Base-by-base conservation (phyloP, 2,329 filamentous ascomycete species). In the Trichophyton equinum region DNA sequence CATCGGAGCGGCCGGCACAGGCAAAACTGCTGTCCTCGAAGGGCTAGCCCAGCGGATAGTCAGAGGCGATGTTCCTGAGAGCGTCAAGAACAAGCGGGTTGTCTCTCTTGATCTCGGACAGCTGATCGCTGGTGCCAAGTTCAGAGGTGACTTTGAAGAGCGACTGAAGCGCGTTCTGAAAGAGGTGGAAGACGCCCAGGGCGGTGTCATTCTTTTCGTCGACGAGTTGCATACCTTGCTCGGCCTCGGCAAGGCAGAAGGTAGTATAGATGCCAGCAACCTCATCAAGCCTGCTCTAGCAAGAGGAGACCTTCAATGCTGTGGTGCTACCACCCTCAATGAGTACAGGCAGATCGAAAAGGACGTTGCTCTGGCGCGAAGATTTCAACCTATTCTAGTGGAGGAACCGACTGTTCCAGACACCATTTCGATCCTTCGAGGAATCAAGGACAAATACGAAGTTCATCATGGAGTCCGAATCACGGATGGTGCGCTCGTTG, bases 401-500 rank as follows among this genome's bases (percentile, higher is more conserved):
- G 88, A 86, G 63, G 94, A 99, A 68, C 94, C 94, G 0, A 86
- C 84, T 0, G 91, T 97, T 0, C 85, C 89, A 66, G 91, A 96
- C 66, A 96, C 94, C 0, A 91, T 99, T 64, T 96, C 90, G 58
- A 97, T 99, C 61, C 78, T 99, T 0, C 85, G 94, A 69, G 94
- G 92, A 57, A 96, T 99, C 77, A 97, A 97, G 71, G 91, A 97
- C 70, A 89, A 91, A 66, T 99, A 99, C 69, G 94, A 97, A 73
- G 89, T 97, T 0, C 94, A 97, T 66, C 94, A 99, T 69, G 92
- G 94, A 74, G 92, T 97, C 0, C 82, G 91, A 60, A 97, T 99
- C 66, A 95, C 90, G 0, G 94, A 97, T 68, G 87, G 88, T 1
- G 91, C 94, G 5, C 77, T 97, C 9, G 92, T 99, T 13, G 91